Evolutionary conservation across 495 filamentous ascomycete genomes (phyloP), one percentile per base, ranked within the genome.

Genomic region (Trichoderma orchidacearum): DNA sequence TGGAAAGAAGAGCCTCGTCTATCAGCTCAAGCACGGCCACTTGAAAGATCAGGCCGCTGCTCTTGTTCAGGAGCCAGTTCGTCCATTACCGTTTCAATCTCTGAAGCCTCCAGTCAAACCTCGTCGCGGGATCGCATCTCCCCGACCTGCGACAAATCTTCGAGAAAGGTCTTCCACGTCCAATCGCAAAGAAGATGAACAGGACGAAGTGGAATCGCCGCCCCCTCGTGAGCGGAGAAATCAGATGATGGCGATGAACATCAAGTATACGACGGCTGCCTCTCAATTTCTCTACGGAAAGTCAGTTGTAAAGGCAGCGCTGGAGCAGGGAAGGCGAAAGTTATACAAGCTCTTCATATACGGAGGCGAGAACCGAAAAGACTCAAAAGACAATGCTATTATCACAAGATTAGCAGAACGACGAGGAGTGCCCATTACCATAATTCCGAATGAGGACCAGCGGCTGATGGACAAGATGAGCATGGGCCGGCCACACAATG

Each of bases 281-380:
- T 93, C 90, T 1, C 85, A 94, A 58, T 97, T 95, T 66, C 78
- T 98, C 7, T 97, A 95, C 64, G 93, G 93, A 13, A 80, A 78
- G 15, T 84, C 84, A 7, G 80, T 85, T 2, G 86, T 96, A n/a
- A 81, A 85, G 55, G 87, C 92, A 6, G 92, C 91, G 1, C 70
- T 98, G 18, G 82, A 73, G 57, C 78, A 81, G 52, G 69, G 72
- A 18, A 76, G 79, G 11, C 81, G 93, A 36, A 77, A 89, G 61
- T 67, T 95, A 3, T 95, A 93, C 73, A 88, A 85, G 54, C 75
- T 98, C 7, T 95, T 96, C 67, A 68, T 90, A 17, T 90, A 85
- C 67, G 75, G 68, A 4, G 76, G 80, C 63, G 71, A 73, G 64
- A 75, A 76, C 51, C 67, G 76, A 15, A 68, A 69, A 34, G 69